Evolutionary conservation across 176 grass and related monocot genomes (phyloP).

Genomic region (Eleusine indica): DNA sequence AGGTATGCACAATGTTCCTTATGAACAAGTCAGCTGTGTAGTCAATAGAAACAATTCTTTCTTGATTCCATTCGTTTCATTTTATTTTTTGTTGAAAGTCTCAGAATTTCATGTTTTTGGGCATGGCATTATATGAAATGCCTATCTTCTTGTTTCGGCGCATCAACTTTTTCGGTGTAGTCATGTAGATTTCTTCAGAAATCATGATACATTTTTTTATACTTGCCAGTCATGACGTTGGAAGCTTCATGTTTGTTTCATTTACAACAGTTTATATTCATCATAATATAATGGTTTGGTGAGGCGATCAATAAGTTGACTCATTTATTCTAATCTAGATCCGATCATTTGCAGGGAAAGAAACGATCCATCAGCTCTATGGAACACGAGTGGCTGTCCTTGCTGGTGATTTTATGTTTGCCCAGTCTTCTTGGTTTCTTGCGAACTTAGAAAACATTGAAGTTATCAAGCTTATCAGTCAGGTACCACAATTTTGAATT

Average conservation of each 20-base stretch:
- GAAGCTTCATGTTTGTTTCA: conserved; percentile 30
- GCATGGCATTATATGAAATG: neutral
- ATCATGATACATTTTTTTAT: neutral
- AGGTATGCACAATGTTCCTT: conserved; percentile 51
- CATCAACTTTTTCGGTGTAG: neutral
- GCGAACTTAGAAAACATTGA: conserved; percentile 95
- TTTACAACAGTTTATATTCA: neutral
- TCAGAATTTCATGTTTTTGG: conserved; percentile 24
- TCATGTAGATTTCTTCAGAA: neutral
- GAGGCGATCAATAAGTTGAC: neutral
- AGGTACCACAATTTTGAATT: conserved; percentile 53
- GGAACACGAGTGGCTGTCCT: conserved; percentile 89
- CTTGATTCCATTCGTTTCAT: neutral
- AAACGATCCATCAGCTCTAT: conserved; percentile 86
- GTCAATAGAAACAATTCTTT: neutral
- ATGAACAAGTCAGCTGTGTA: neutral
- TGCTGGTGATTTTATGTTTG: conserved; percentile 97
- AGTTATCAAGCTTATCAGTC: conserved; percentile 96
- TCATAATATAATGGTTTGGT: neutral
- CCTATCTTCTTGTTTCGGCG: neutral
- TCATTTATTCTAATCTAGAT: conserved; percentile 25
- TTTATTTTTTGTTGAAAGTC: neutral
- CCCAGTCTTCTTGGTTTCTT: conserved; percentile 95
- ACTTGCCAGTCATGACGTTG: neutral
- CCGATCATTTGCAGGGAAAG: conserved; percentile 60